Percentiles rank a stretch among this genome's conserved stretches.
These are phyloP conservation scores for Ganoderma sp. DNA, from an alignment of 1,284 basidiomycete species.

Conservation along the genomic window DNA sequence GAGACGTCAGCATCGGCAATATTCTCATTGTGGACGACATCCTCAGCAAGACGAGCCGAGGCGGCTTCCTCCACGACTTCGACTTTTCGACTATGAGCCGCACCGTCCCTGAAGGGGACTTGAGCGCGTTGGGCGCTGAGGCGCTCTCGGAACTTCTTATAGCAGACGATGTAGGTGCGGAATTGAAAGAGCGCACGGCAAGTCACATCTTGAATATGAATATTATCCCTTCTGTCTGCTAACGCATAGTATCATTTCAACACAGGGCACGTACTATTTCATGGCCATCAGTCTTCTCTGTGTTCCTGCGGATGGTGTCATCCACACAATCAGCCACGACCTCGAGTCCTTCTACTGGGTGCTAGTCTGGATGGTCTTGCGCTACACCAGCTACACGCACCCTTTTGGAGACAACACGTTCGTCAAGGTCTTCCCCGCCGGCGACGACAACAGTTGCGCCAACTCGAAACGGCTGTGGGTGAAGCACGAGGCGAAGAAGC, in stretches of 20 bases:
- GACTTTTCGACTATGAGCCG: constrained; percentile 21
- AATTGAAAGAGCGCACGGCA: constrained; percentile 23
- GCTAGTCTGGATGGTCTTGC: constrained; percentile 16
- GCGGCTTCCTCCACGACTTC: constrained; percentile 26
- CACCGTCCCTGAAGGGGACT: neutral
- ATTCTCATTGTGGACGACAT: constrained; percentile 15
- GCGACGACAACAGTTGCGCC: neutral
- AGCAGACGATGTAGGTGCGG: neutral
- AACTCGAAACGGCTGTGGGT: neutral
- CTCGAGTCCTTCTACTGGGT: constrained; percentile 19
- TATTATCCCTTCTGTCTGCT: too few species aligned
- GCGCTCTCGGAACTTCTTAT: neutral
- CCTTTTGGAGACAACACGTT: neutral
- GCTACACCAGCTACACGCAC: neutral
- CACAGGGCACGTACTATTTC: constrained; percentile 25
- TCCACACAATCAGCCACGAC: constrained; percentile 6
- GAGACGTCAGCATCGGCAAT: constrained; percentile 22
- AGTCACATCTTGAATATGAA: neutral
- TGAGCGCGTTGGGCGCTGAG: neutral
- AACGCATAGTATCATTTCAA: too few species aligned
- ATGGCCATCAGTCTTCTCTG: constrained; percentile 20
- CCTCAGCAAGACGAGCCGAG: neutral
- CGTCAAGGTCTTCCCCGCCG: neutral
- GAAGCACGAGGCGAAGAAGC: neutral
- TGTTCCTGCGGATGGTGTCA: neutral